Conservation (phyloP, 805 yeast genomes). For the Kazachstania taianensis region DNA sequence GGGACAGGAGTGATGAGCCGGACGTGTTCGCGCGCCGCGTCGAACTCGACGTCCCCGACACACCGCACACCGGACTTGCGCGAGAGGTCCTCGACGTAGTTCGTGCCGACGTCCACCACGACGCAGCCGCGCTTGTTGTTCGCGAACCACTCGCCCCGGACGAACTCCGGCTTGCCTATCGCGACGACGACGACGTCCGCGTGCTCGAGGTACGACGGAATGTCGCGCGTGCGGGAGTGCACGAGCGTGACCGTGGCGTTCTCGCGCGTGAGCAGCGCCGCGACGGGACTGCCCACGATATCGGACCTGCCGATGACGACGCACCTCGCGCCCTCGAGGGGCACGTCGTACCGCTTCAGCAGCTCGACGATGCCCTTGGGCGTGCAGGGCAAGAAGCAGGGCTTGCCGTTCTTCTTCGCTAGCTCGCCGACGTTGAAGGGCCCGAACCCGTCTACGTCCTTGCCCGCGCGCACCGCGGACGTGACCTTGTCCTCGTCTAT, state of each 20-base stretch:
- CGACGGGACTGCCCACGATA: conserved; percentile 91
- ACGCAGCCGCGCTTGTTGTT: conserved; percentile 39
- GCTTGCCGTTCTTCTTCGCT: conserved; percentile 75
- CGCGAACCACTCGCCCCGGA: conserved; percentile 68
- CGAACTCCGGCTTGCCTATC: conserved; percentile 59
- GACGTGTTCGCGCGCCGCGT: conserved; percentile 33
- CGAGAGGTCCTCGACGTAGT: conserved; percentile 55
- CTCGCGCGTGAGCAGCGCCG: conserved; percentile 64
- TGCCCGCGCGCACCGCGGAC: conserved; percentile 64
- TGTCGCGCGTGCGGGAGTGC: conserved; percentile 62
- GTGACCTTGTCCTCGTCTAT: conserved; percentile 74
- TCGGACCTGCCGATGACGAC: conserved; percentile 94
- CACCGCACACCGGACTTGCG: conserved; percentile 60
- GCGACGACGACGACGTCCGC: conserved; percentile 87
- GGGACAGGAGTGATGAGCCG: conserved; percentile 74
- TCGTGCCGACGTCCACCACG: conserved; percentile 77
- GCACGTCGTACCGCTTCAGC: conserved; percentile 57
- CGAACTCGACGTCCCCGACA: conserved; percentile 72
- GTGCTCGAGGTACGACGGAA: conserved; percentile 44
- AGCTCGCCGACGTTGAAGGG: conserved; percentile 83
- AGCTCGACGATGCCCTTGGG: conserved; percentile 87
- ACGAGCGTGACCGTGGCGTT: conserved; percentile 85
- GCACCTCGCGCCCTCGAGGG: conserved; percentile 68
- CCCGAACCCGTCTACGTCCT: conserved; percentile 95
- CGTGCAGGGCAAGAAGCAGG: conserved; percentile 84